Evolutionary conservation across 768 basidiomycete species (phyloP), one percentile per base, ranked within the genome.

Genomic region (Phylloporus scabripes): DNA sequence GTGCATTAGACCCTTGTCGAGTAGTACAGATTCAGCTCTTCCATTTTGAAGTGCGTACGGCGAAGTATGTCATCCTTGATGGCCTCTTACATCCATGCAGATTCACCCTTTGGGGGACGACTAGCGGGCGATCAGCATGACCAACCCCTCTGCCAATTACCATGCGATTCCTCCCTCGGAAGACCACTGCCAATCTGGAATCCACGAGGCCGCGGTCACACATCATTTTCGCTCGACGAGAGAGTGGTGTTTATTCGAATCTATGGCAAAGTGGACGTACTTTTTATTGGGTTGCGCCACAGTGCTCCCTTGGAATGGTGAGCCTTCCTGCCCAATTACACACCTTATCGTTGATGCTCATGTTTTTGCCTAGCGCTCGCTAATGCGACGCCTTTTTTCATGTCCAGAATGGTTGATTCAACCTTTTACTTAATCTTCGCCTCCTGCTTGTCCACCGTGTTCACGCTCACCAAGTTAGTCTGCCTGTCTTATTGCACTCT

Each of bases 231-330:
- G 4, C 15, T 33, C 33, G n/a, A n/a, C n/a, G 3, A 33, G 33
- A 33, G 33, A 33, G 33, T 33, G 33, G 33, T 6, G 1, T 33
- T 15, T 33, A n/a, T 33, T 33, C 7, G 33, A 33, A 33, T n/a
- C 33, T 8, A 15, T 1, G 33, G 5, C 33, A 1, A 33, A n/a
- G 33, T 87, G 81, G 79, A 75, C 82, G 46, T 75, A 81, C 56
- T 86, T 87, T 54, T 64, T 85, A 14, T 67, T 92, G 11, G 90
- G 92, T 2, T 83, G 83, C 51, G 83, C 87, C 17, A 76, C 85
- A 3, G 74, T 92, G 4, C 67, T 94, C 18, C 83, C 87, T 23
- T 94, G 90, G 89, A 92, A 91, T 64, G 89, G 91, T 90, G 78
- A 62, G 3, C 3, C n/a, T 18, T 23, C 24, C 21, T 36, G 31